Evolutionary conservation across 495 filamentous ascomycete genomes (phyloP).

Genomic region (Tuber umbilicatum): DNA sequence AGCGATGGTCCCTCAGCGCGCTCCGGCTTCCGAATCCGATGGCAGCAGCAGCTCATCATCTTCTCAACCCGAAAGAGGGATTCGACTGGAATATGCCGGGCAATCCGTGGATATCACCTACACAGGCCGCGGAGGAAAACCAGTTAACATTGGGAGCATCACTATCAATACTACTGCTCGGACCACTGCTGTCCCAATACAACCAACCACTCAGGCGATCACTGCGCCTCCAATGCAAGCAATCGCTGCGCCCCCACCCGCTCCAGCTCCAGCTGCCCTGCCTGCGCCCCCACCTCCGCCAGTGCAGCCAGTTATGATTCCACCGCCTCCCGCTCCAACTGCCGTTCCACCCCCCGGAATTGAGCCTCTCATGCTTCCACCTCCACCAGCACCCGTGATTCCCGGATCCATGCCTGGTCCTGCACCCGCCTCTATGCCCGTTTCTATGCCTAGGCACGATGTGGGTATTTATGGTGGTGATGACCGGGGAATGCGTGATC

Average conservation of each 20-base stretch:
- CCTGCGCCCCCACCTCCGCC: conserved; percentile 16
- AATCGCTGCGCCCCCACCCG: conserved; percentile 18
- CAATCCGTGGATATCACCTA: conserved; percentile 39
- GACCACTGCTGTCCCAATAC: conserved; percentile 27
- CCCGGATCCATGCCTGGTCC: conserved; percentile 5
- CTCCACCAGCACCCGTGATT: conserved; percentile 16
- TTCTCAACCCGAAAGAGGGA: conserved; percentile 8
- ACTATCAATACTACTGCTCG: conserved; percentile 41
- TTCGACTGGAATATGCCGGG: conserved; percentile 38
- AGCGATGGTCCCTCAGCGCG: conserved; percentile 24
- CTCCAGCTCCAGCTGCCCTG: conserved; percentile 19
- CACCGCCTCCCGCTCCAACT: conserved; percentile 27
- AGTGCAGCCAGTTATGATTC: conserved; percentile 29
- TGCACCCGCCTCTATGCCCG: not conserved
- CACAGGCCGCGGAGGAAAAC: conserved; percentile 31
- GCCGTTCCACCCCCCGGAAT: conserved; percentile 23
- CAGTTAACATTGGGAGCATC: conserved; percentile 37
- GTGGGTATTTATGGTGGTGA: conserved; percentile 6
- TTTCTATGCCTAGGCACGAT: conserved; percentile 19
- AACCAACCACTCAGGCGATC: conserved; percentile 18
- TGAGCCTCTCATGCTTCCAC: conserved; percentile 34
- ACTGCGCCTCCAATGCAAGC: conserved; percentile 11
- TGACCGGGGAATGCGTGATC: conserved; percentile 16
- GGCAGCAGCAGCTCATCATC: conserved; percentile 18
- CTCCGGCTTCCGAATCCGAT: conserved; percentile 24